Evolutionary conservation across 345 rosid species (phyloP).

Genomic region (Geranium brycei): DNA sequence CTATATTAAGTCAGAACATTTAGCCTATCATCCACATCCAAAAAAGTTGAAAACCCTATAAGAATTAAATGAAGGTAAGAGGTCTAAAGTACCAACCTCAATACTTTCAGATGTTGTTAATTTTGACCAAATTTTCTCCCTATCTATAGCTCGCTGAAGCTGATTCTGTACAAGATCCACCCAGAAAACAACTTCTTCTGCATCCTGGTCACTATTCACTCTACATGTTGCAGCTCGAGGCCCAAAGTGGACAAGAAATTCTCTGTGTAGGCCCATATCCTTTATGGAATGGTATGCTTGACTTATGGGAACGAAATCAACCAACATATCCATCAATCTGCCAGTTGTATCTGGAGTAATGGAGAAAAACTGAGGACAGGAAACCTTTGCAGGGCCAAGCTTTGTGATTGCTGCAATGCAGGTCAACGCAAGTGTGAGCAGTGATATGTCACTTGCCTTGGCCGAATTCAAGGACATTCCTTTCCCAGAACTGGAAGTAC

Average conservation of each 20-base stretch:
- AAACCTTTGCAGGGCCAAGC: conserved; percentile 81
- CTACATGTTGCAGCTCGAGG: conserved; percentile 76
- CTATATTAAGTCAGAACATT: neutral
- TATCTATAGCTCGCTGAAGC: conserved; percentile 70
- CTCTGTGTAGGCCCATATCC: conserved; percentile 66
- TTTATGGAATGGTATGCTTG: conserved; percentile 57
- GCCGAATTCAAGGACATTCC: conserved; percentile 35
- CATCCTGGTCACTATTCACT: conserved; percentile 42
- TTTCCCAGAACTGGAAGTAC: conserved; percentile 36
- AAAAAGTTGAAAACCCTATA: neutral
- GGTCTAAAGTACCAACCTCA: conserved; percentile 43
- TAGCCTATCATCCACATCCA: neutral
- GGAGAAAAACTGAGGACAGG: conserved; percentile 59
- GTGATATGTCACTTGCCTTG: conserved; percentile 51
- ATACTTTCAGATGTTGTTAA: conserved; percentile 88
- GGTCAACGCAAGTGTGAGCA: conserved; percentile 64
- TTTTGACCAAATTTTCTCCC: conserved; percentile 98
- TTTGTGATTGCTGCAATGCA: conserved; percentile 74
- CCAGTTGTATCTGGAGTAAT: conserved; percentile 63
- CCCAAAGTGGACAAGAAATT: conserved; percentile 91
- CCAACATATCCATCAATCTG: conserved; percentile 77
- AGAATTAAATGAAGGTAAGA: conserved; percentile 3
- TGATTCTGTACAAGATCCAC: conserved; percentile 82
- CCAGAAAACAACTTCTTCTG: conserved; percentile 89
- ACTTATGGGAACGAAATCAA: conserved; percentile 51